A percentile compares a stretch with the other conserved stretches of the same genome.
Evolutionary conservation across 1,139 yeast species (phyloP).

Genomic region (Yamadazyma pseudoaaseri): DNA sequence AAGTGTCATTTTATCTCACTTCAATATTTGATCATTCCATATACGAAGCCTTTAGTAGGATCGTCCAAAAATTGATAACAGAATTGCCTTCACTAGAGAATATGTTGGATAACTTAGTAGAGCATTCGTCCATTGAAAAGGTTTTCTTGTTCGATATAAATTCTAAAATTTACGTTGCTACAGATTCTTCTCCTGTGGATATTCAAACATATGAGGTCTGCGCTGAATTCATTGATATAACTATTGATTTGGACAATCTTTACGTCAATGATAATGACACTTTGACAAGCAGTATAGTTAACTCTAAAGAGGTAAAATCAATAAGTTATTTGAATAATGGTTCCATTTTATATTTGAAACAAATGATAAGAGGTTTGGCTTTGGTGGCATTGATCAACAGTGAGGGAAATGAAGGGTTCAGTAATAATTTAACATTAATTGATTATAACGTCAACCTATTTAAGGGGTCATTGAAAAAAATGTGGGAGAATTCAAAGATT

Average conservation of each 20-base stretch:
- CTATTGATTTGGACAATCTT: conserved; percentile 80
- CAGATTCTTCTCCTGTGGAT: conserved; percentile 94
- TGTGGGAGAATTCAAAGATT: conserved; percentile 54
- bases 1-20: conserved; percentile 86
- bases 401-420: conserved; percentile 43
- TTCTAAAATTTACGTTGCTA: conserved; percentile 93
- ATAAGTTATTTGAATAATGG: conserved; percentile 81
- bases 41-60: conserved; percentile 91
- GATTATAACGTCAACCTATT: conserved; percentile 88
- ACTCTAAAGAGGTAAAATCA: conserved; percentile 51
- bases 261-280: conserved; percentile 44
- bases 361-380: conserved; percentile 92
- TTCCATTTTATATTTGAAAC: conserved; percentile 74
- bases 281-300: conserved; percentile 1
- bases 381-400: conserved; percentile 81
- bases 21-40: conserved; percentile 94
- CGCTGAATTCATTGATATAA: conserved; percentile 93
- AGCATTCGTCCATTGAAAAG: conserved; percentile 87
- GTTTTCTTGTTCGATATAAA: conserved; percentile 89
- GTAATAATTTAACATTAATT: conserved; percentile 66
- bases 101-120: conserved; percentile 83
- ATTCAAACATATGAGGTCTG: conserved; percentile 95
- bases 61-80: conserved; percentile 85
- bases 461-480: conserved; percentile 72
- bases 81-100: conserved; percentile 88